Conservation (phyloP, 371 early-diverging fungal genomes). For the Fennellomyces sp. region DNA sequence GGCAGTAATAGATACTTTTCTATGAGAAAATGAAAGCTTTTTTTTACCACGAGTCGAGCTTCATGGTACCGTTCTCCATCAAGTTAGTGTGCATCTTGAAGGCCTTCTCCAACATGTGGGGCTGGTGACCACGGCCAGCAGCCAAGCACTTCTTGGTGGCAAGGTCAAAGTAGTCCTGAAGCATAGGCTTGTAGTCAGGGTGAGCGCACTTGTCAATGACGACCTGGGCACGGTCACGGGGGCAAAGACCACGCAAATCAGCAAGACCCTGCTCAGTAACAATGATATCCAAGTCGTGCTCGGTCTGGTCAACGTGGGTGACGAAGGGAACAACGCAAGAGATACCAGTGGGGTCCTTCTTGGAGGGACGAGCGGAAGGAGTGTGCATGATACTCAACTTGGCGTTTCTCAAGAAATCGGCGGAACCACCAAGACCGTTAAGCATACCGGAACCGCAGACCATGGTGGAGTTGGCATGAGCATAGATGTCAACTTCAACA, state of each 20-base stretch:
- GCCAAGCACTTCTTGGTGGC: conserved; percentile 55
- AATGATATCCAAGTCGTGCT: conserved; percentile 56
- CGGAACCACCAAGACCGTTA: conserved; percentile 58
- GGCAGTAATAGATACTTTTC: not conserved
- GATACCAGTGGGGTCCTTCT: conserved; percentile 51
- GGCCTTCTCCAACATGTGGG: conserved; percentile 59
- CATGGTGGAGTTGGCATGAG: conserved; percentile 56
- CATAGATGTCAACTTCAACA: conserved; percentile 60
- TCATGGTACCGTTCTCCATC: conserved; percentile 59
- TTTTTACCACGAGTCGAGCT: conserved; percentile 53
- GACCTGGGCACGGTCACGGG: conserved; percentile 54
- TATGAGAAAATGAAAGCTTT: not conserved
- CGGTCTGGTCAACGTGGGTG: conserved; percentile 57
- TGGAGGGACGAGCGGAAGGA: conserved; percentile 53
- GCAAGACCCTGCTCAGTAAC: conserved; percentile 61
- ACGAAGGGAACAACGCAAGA: conserved; percentile 56
- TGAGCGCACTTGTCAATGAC: conserved; percentile 58
- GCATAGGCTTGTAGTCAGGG: conserved; percentile 52
- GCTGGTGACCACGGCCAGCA: conserved; percentile 55
- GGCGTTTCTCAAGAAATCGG: conserved; percentile 53
- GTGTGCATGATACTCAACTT: conserved; percentile 58
- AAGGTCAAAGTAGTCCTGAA: conserved; percentile 54
- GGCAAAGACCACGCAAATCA: conserved; percentile 55
- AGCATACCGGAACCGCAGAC: conserved; percentile 59
- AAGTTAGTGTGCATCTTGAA: conserved; percentile 61